Percentiles rank a stretch among this genome's conserved stretches.
Evolutionary conservation across 345 rosid species (phyloP).

Genomic region (Eucalyptus leucophloia): DNA sequence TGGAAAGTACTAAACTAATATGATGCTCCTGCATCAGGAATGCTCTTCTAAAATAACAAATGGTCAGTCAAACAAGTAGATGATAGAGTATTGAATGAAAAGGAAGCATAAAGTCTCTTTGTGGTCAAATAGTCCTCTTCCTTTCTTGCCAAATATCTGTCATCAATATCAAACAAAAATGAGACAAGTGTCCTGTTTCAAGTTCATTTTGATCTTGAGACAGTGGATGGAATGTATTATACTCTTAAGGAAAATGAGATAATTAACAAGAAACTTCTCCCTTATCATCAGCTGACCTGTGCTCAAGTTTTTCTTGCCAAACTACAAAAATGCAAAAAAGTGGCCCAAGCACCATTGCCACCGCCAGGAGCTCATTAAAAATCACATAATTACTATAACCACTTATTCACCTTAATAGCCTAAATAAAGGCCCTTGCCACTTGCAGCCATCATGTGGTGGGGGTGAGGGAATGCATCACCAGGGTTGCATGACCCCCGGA

Average conservation of each 20-base stretch:
- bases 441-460: background rate
- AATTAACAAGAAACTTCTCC: background rate
- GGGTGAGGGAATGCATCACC: background rate
- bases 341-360: background rate
- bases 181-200: background rate
- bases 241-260: background rate
- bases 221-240: background rate
- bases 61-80: background rate
- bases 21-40: background rate
- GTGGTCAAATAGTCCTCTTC: background rate
- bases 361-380: background rate
- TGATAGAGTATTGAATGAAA: background rate
- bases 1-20: background rate
- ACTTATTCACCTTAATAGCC: too few species aligned
- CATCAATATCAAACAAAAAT: background rate
- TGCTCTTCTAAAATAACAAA: background rate
- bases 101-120: background rate
- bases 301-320: background rate
- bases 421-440: background rate
- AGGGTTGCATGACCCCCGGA: background rate
- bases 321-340: background rate
- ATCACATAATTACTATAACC: too few species aligned
- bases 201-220: background rate
- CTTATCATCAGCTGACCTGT: background rate
- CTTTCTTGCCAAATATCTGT: background rate